Percentiles rank a stretch among this genome's conserved stretches.
Evolutionary conservation across 345 rosid genomes (phyloP).

Genomic region (Hibiscus mutabilis): DNA sequence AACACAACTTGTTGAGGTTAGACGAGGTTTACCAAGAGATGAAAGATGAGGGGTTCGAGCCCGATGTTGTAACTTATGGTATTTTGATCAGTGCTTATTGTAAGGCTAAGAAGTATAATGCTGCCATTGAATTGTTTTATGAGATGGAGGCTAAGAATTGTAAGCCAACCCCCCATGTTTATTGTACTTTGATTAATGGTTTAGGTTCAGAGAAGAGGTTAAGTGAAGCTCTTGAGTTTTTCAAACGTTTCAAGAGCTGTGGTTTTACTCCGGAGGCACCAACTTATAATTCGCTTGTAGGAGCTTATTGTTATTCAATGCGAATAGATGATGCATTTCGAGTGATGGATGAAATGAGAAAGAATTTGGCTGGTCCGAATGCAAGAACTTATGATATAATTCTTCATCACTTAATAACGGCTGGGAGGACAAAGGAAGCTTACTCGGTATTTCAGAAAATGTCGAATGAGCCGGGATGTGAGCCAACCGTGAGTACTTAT

Average conservation of each 20-base stretch:
- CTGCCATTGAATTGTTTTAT: slow-evolving; percentile 39
- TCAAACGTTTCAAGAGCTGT: slow-evolving; percentile 43
- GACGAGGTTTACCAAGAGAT: slow-evolving; percentile 64
- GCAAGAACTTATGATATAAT: slow-evolving; percentile 72
- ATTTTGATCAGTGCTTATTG: slow-evolving; percentile 69
- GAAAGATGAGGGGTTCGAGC: slow-evolving; percentile 71
- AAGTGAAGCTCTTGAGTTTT: slow-evolving; percentile 53
- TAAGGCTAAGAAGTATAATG: slow-evolving; percentile 47
- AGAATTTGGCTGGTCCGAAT: slow-evolving; percentile 48
- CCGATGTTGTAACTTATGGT: slow-evolving; percentile 73
- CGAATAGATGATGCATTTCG: slow-evolving; percentile 42
- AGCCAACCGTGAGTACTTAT: slow-evolving; percentile 63
- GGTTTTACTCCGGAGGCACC: slow-evolving; percentile 64
- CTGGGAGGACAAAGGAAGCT: slow-evolving; percentile 47
- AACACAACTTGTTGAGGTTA: slow-evolving; percentile 45
- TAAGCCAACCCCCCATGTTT: slow-evolving; percentile 64
- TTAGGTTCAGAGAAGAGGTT: slow-evolving; percentile 61
- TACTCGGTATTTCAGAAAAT: slow-evolving; percentile 51
- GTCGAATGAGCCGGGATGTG: slow-evolving; percentile 31
- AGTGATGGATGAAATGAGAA: slow-evolving; percentile 65
- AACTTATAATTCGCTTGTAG: slow-evolving; percentile 73
- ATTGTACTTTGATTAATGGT: slow-evolving; percentile 72
- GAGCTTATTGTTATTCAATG: slow-evolving; percentile 68
- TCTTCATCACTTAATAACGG: slow-evolving; percentile 55
- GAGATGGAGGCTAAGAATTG: slow-evolving; percentile 63